Base-by-base conservation (phyloP, 148 eudicot species). In the Dianthus caryophyllus region DNA sequence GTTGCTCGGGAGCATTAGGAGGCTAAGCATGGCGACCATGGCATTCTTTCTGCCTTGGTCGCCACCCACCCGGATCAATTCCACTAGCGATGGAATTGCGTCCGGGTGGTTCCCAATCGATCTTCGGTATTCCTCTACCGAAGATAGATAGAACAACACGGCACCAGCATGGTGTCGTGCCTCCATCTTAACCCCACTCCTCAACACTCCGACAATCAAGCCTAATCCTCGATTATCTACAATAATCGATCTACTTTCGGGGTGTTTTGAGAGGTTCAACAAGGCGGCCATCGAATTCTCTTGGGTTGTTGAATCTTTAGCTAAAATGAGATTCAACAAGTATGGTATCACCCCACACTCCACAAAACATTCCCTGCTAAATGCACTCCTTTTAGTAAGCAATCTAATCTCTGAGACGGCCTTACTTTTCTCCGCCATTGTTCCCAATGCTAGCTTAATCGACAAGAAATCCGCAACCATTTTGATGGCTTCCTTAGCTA, bases 131-230 rank as follows among this genome's bases (percentile, higher is more conserved):
- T 90, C 90, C 66, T 86, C 84, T 7, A 83, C 82, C 0, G 95
- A 90, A 61, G 98, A 79, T 12, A 93, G 86, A 64, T 93, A 88
- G 71, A 89, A 93, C 10, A 93, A 65, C 1, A 73, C 58, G 14
- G 92, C 97, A 4, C 91, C 96, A 0, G 98, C 88, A n/a, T 89
- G 80, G 25, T 84, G 87, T 38, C 82, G 77, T 2, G 97, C 78
- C 79, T 87, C 90, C 56, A 79, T 69, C 64, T 79, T 88, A 2
- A 80, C 24, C 38, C 98, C 96, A 0, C 64, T 61, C 49, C 71
- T 78, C 6, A 88, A 65, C 21, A 93, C 87, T 47, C 62, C 64
- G 5, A 90, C 52, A 13, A 88, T 75, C 46, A 77, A 54, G 18
- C 72, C 72, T 56, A 93, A 67, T 9, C 95, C 96, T 11, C 84